These are phyloP conservation scores for Arthrobotrys musiformis DNA, from an alignment of 2,329 filamentous ascomycete genomes.

Conservation along the genomic window DNA sequence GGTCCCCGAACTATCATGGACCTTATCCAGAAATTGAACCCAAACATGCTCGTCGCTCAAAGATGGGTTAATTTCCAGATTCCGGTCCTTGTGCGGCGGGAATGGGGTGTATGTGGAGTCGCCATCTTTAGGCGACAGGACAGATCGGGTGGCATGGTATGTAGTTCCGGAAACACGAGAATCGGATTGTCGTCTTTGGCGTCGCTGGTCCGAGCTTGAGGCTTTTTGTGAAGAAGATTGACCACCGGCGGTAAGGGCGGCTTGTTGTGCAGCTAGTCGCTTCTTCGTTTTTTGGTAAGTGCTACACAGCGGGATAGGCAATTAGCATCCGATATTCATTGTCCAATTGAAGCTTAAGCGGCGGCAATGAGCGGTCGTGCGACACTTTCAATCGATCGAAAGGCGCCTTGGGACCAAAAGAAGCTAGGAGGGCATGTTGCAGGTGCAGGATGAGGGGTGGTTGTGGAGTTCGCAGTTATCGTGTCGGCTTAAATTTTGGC, in stretches of 20 bases:
- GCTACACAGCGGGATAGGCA: slow-evolving; percentile 6
- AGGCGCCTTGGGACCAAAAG: background rate
- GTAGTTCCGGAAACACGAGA: slow-evolving; percentile 31
- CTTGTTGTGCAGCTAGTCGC: slow-evolving; percentile 49
- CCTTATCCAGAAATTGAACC: slow-evolving; percentile 54
- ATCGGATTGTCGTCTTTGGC: slow-evolving; percentile 44
- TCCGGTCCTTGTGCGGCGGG: slow-evolving; percentile 40
- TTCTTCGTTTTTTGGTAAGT: slow-evolving; percentile 55
- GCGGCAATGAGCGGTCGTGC: background rate
- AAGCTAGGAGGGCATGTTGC: background rate
- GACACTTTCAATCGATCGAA: background rate
- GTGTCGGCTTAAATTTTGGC: slow-evolving; percentile 41
- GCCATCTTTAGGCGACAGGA: slow-evolving; percentile 45
- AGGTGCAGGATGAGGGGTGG: background rate
- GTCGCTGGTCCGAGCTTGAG: slow-evolving; percentile 21
- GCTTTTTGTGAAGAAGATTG: slow-evolving; percentile 7
- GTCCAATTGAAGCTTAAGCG: slow-evolving; percentile 6
- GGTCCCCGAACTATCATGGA: slow-evolving; percentile 42
- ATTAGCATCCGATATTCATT: slow-evolving; percentile 4
- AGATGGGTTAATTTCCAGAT: slow-evolving; percentile 38
- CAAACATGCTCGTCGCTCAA: slow-evolving; percentile 54
- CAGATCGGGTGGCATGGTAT: slow-evolving; percentile 43
- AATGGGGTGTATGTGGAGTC: slow-evolving; percentile 39
- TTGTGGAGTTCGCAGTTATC: background rate
- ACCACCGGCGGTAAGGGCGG: slow-evolving; percentile 29